phyloP scores from a whole-genome alignment of 202 grass and related monocot species.

The Schoenoplectus tabernaemontani region DNA sequence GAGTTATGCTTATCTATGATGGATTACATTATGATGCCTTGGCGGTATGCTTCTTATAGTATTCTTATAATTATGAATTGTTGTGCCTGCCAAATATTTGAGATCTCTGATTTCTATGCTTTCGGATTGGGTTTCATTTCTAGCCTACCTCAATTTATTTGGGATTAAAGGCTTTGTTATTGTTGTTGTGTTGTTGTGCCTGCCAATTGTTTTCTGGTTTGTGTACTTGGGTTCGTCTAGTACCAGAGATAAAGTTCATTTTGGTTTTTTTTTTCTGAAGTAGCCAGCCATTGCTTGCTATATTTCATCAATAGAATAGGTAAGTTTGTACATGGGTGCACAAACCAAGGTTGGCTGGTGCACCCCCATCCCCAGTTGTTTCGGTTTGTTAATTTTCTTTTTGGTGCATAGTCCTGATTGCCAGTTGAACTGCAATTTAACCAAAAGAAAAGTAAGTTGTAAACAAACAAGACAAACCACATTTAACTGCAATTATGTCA shows the following conservation, averaged over 20 bases:
- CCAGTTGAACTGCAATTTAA: not conserved
- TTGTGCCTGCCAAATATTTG: no score
- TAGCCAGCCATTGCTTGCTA: no score
- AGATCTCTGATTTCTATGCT: no score
- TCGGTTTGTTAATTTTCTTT: conserved; percentile 7
- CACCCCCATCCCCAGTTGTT: no score
- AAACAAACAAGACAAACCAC: not conserved
- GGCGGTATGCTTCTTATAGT: conserved; percentile 51
- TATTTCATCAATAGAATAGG: no score
- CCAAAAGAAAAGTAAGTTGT: not conserved
- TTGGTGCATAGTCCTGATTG: not conserved
- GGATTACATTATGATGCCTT: conserved; percentile 92
- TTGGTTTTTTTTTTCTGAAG: no score
- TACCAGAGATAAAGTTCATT: not conserved
- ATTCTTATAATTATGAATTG: not conserved
- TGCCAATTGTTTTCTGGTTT: not conserved
- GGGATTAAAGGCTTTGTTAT: no score
- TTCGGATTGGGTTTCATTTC: no score
- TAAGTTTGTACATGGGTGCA: no score
- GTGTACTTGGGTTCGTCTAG: not conserved
- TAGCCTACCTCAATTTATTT: no score
- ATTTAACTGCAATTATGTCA: not conserved
- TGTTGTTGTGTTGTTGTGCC: no score
- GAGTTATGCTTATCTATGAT: conserved; percentile 92
- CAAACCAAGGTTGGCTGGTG: no score